A percentile compares a stretch with the other conserved stretches of the same genome.
Conservation (phyloP, 805 yeast species). For the Naumovozyma castellii region DNA sequence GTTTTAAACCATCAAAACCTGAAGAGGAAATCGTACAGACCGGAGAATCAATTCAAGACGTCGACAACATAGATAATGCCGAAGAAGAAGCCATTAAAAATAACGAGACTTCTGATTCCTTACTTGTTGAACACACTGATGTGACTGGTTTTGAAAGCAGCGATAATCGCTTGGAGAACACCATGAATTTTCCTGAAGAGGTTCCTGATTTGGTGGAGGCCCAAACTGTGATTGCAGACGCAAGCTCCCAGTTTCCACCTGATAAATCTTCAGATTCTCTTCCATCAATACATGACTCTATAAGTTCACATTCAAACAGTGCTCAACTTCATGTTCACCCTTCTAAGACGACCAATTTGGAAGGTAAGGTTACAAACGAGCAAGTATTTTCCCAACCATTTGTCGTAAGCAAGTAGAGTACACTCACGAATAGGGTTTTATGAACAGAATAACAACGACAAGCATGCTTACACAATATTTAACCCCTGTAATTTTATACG, state of each 20-base stretch:
- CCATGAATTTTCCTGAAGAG: neutral
- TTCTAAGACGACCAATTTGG: constrained; percentile 12
- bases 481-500: too few relatives aligned
- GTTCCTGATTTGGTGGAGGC: neutral
- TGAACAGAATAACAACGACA: too few relatives aligned
- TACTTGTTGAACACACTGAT: too few relatives aligned
- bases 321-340: constrained; percentile 19
- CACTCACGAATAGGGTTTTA: too few relatives aligned
- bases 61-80: too few relatives aligned
- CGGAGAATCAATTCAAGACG: too few relatives aligned
- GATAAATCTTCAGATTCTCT: neutral
- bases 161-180: neutral
- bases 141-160: too few relatives aligned
- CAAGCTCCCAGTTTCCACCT: neutral
- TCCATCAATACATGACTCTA: neutral
- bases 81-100: too few relatives aligned
- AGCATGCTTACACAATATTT: too few relatives aligned
- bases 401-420: neutral
- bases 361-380: constrained; percentile 19
- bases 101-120: too few relatives aligned
- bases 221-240: neutral
- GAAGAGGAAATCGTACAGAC: too few relatives aligned
- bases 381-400: constrained; percentile 29
- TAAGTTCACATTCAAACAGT: neutral
- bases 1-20: too few relatives aligned